Evolutionary conservation across 2,329 filamentous ascomycete genomes (phyloP).

Genomic region (Dryadomyces quercus-mongolicae): DNA sequence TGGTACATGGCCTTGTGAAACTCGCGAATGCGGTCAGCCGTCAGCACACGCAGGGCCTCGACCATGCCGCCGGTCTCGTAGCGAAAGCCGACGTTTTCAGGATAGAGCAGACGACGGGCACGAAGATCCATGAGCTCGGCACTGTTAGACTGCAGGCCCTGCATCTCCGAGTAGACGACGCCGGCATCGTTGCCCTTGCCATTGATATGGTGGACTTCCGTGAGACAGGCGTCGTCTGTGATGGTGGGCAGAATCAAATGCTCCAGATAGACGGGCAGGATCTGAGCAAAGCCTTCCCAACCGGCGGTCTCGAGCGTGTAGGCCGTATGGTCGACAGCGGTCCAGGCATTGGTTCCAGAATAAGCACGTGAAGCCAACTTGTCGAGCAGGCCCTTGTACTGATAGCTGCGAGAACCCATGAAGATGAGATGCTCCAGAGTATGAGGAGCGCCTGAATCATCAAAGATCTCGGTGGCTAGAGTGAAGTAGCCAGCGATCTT

Average conservation of each 20-base stretch:
- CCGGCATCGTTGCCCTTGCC: conserved; percentile 89
- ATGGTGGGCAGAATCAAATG: conserved; percentile 85
- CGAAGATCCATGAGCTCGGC: conserved; percentile 78
- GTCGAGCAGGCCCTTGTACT: conserved; percentile 89
- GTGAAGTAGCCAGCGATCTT: conserved; percentile 93
- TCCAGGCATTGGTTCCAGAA: conserved; percentile 93
- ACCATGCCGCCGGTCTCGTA: conserved; percentile 99
- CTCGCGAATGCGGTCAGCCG: conserved; percentile 78
- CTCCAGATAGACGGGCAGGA: conserved; percentile 88
- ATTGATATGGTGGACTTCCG: conserved; percentile 93
- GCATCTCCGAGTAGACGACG: conserved; percentile 98
- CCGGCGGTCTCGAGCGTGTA: conserved; percentile 93
- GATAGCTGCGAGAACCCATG: conserved; percentile 87
- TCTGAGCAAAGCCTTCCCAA: conserved; percentile 93
- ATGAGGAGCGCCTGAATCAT: conserved; percentile 88
- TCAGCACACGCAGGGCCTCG: conserved; percentile 75
- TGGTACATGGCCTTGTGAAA: conserved; percentile 98
- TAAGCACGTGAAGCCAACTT: conserved; percentile 90
- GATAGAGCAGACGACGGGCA: conserved; percentile 71
- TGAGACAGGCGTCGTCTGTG: conserved; percentile 85
- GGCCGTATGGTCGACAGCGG: conserved; percentile 87
- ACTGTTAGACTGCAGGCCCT: conserved; percentile 78
- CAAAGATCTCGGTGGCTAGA: conserved; percentile 91
- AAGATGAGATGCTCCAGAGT: conserved; percentile 75
- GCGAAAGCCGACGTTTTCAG: conserved; percentile 79